Conservation (phyloP, 768 basidiomycete species). For the Phaeotremella fagi region DNA sequence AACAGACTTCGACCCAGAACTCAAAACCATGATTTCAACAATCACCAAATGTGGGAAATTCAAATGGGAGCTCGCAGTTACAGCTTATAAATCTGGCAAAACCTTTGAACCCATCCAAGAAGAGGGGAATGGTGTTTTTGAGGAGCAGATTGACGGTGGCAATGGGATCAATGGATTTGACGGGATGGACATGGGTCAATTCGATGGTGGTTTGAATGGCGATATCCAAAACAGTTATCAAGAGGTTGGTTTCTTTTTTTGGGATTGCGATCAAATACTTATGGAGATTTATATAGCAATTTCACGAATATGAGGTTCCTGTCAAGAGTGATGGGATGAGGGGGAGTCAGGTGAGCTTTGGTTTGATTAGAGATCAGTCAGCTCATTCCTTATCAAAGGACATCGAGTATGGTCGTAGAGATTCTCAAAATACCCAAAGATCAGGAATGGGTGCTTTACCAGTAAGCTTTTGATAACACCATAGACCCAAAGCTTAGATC, state of each 20-base stretch:
- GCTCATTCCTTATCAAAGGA: slow-evolving; percentile 7
- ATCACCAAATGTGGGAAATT: slow-evolving; percentile 17
- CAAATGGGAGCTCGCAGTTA: slow-evolving; percentile 23
- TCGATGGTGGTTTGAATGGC: no score
- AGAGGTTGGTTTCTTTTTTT: no score
- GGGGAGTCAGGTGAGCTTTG: slow-evolving; percentile 15
- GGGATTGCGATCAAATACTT: no score
- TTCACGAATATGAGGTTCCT: slow-evolving; percentile 17
- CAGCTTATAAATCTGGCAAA: not conserved
- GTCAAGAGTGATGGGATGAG: slow-evolving; percentile 7
- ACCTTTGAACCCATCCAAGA: not conserved
- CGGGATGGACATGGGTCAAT: no score
- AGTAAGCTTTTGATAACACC: slow-evolving; percentile 8
- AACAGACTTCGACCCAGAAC: slow-evolving; percentile 28
- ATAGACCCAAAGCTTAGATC: not conserved
- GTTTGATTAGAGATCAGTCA: not conserved
- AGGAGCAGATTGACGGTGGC: not conserved
- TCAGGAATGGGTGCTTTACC: slow-evolving; percentile 10
- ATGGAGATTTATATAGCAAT: slow-evolving; percentile 6
- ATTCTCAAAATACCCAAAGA: slow-evolving; percentile 16
- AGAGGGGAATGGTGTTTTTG: not conserved
- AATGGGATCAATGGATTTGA: no score
- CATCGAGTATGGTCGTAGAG: slow-evolving; percentile 17
- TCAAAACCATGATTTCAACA: slow-evolving; percentile 20
- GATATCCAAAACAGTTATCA: no score